Conservation (phyloP, 2,329 filamentous ascomycete species). For the Aphanocladium album region DNA sequence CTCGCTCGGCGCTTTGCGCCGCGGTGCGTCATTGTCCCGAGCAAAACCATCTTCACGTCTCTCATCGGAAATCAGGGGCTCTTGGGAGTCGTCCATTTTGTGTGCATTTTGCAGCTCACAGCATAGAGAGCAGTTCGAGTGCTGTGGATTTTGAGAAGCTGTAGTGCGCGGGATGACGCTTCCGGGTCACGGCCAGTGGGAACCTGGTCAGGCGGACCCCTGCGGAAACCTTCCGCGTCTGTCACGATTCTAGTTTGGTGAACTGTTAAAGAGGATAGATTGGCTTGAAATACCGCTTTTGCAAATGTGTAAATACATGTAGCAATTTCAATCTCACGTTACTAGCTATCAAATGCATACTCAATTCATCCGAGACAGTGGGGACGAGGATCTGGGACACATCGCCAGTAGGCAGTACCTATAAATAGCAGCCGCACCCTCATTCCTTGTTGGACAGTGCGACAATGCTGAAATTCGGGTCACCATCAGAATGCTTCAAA, state of each 20-base stretch:
- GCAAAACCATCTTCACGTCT: conserved; percentile 26
- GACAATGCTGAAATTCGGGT: conserved; percentile 35
- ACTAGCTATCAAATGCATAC: no score
- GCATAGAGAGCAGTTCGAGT: not conserved
- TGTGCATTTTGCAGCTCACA: conserved; percentile 2
- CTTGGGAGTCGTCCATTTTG: conserved; percentile 33
- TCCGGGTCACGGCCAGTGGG: not conserved
- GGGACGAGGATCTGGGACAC: no score
- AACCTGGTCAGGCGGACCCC: not conserved
- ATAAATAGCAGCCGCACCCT: not conserved
- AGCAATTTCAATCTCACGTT: no score
- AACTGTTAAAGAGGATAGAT: no score
- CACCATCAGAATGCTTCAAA: conserved; percentile 32
- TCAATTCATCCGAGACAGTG: no score
- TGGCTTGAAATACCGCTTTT: no score
- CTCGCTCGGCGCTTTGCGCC: conserved; percentile 23
- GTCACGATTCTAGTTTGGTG: no score
- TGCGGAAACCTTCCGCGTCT: no score
- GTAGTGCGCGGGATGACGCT: not conserved
- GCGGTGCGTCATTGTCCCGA: conserved; percentile 23
- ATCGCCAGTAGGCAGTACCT: no score
- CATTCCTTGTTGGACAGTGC: conserved; percentile 25
- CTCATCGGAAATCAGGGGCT: conserved; percentile 32
- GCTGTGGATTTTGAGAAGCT: not conserved
- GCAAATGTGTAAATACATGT: no score